These are phyloP conservation scores for Acer negundo DNA, from an alignment of 345 rosid genomes.

Conservation along the genomic window DNA sequence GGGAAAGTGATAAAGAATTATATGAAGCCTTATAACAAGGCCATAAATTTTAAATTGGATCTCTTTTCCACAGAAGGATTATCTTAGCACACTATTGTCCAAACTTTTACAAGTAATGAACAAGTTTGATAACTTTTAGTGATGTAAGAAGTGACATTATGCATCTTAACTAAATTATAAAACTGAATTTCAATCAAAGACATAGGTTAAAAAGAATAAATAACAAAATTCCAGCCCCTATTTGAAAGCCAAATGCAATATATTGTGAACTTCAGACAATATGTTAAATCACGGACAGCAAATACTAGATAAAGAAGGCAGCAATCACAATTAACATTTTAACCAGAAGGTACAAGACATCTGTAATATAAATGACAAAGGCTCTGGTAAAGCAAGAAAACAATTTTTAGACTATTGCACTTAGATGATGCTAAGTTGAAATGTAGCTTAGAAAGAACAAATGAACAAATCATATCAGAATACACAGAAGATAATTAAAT, in stretches of 20 bases:
- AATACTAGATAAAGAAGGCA: too few species aligned
- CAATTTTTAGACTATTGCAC: neutral
- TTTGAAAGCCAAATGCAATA: neutral
- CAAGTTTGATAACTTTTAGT: neutral
- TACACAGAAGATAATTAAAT: neutral
- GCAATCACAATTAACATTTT: slow-evolving; percentile 1
- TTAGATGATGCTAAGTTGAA: neutral
- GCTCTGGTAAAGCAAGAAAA: neutral
- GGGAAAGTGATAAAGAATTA: neutral
- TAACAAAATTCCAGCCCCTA: neutral
- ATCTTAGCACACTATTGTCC: slow-evolving; percentile 1
- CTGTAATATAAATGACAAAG: neutral
- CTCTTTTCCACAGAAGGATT: neutral
- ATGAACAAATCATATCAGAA: neutral
- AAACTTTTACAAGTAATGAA: neutral
- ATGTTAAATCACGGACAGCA: neutral
- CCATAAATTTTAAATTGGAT: neutral
- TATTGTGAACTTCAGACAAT: neutral
- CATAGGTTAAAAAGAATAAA: neutral
- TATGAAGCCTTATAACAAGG: slow-evolving; percentile 1
- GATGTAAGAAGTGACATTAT: neutral
- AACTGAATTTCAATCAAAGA: neutral
- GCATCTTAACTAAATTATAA: slow-evolving; percentile 7
- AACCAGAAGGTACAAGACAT: slow-evolving; percentile 1
- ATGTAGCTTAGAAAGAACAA: neutral